phyloP scores from a whole-genome alignment of 192 early-diverging fungal species.

The Oehlia diaphana region DNA sequence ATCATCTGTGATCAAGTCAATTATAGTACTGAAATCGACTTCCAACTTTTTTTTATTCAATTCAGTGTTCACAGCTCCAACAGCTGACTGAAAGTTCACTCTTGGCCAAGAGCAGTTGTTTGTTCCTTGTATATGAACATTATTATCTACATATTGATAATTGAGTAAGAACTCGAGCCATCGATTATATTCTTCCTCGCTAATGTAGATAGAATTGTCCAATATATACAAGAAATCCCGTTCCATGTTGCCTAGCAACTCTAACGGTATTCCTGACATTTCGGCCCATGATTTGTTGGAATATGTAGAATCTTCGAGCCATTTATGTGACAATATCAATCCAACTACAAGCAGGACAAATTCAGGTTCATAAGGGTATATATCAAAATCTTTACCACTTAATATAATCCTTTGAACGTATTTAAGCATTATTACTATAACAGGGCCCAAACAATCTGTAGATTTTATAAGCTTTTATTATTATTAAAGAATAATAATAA shows the following conservation, averaged over 20 bases:
- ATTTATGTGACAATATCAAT: background rate
- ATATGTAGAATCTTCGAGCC: background rate
- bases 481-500: too few relatives aligned
- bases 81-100: background rate
- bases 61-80: background rate
- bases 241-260: background rate
- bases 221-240: background rate
- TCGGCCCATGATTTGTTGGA: background rate
- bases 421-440: background rate
- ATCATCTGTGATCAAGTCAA: background rate
- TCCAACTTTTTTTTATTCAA: background rate
- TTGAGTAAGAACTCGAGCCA: background rate
- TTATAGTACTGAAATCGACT: background rate
- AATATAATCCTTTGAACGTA: background rate
- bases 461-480: background rate
- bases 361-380: background rate
- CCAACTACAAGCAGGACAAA: background rate
- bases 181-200: background rate
- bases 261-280: background rate
- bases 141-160: background rate
- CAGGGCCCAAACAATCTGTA: background rate
- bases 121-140: background rate
- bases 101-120: background rate
- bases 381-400: background rate
- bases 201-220: background rate